Base-by-base conservation (phyloP, 2,329 filamentous ascomycete genomes). In the Metarhizium brunneum region DNA sequence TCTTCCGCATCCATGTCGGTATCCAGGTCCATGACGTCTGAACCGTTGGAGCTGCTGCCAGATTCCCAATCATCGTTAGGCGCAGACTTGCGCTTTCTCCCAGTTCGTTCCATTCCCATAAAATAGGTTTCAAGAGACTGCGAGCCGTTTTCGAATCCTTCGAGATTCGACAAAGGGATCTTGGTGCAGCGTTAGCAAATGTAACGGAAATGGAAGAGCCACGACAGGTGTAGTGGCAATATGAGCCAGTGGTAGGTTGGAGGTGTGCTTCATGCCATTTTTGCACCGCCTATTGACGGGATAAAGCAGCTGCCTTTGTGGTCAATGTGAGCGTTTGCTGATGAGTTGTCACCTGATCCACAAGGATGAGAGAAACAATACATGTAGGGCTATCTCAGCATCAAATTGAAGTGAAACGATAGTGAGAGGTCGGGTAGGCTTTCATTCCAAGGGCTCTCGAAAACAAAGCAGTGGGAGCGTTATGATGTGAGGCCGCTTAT, bases 141-240 rank as follows among this genome's bases (percentile, higher is more conserved):
- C 54, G 59, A 61, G 42, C 70, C 72, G 64, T 70, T 71, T 38
- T 68, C 60, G 11, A 69, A 58, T 4, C 59, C 55, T 53, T 68
- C 52, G 1, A 74, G 64, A 10, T 70, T 57, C 20, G 63, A 56
- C 25, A 66, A 60, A 18, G 64, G 56, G 50, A 73, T 58, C 71
- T 73, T 60, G 25, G 35, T 20, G 35, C 40, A 6, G 48, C 25
- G 63, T 66, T 55, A 66, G 62, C 56, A 35, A 51, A 10, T 50
- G 29, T 3, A 20, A 18, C 16, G 13, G 6, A 43, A 16, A 51
- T 20, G 13, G 10, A 40, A 4, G 11, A 10, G 43, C 7, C 32
- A 32, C 25, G 25, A 25, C 20, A 47, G 29, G 6, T 29, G 20
- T 11, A 20, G 11, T 8, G 45, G 13, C 13, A 20, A 8, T 48